These are phyloP conservation scores for Pleomassaria siparia DNA, from an alignment of 2,329 filamentous ascomycete species.

Conservation along the genomic window DNA sequence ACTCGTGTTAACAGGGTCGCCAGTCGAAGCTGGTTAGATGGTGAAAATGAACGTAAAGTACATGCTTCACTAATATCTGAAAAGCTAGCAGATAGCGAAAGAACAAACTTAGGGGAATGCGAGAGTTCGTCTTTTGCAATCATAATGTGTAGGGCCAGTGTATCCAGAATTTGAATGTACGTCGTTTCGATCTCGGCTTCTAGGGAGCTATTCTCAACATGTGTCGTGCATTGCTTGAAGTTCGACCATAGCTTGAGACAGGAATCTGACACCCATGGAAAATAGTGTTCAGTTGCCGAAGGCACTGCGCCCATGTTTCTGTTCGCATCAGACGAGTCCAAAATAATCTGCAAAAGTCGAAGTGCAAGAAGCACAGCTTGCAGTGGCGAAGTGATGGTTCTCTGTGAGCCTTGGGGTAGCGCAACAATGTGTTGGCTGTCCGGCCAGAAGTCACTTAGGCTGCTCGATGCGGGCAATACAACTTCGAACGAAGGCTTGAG, in stretches of 20 bases:
- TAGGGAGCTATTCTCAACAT: slow-evolving; percentile 11
- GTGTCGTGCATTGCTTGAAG: slow-evolving; percentile 23
- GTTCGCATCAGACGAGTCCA: slow-evolving; percentile 3
- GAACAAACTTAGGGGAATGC: slow-evolving; percentile 23
- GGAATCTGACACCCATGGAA: slow-evolving; percentile 30
- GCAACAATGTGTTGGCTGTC: slow-evolving; percentile 45
- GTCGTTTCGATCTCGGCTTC: slow-evolving; percentile 21
- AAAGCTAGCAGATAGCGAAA: slow-evolving; percentile 20
- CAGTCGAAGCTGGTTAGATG: slow-evolving; percentile 25
- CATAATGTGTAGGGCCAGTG: slow-evolving; percentile 10
- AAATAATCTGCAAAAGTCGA: slow-evolving; percentile 24
- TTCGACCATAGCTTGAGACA: slow-evolving; percentile 26
- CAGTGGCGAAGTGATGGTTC: slow-evolving; percentile 22
- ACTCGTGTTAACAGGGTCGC: slow-evolving; percentile 26
- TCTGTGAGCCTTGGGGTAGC: slow-evolving; percentile 45
- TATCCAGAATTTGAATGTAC: slow-evolving; percentile 29
- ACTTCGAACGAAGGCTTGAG: slow-evolving; percentile 24
- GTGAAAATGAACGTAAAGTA: slow-evolving; percentile 14
- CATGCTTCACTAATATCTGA: slow-evolving; percentile 22
- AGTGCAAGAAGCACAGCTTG: slow-evolving; percentile 31
- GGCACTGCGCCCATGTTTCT: not conserved
- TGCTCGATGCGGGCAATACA: slow-evolving; percentile 43
- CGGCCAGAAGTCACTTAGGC: slow-evolving; percentile 41
- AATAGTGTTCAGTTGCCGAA: slow-evolving; percentile 17
- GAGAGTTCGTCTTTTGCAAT: slow-evolving; percentile 6